A percentile compares a stretch with the other conserved stretches of the same genome.
phyloP scores from a whole-genome alignment of 148 eudicot species.

The Nyssa sinensis region DNA sequence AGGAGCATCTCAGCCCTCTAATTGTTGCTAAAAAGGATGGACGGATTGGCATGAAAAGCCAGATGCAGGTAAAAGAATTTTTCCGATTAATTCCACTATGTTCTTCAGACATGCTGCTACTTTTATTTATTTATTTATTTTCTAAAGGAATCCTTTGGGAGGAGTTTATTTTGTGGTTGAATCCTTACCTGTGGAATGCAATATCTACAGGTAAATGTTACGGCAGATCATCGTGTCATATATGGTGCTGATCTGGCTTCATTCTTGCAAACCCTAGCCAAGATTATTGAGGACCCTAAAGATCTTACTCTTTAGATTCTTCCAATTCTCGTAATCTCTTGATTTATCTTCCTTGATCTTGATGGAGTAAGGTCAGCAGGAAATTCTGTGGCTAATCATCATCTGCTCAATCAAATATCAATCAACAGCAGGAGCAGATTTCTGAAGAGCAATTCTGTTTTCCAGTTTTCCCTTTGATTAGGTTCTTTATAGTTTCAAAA shows the following conservation, averaged over 20 bases:
- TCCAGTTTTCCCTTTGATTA: conserved; percentile 1
- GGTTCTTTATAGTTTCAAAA: not conserved
- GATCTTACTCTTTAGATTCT: conserved; percentile 69
- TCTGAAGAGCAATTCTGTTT: conserved; percentile 14
- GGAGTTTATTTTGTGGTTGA: not conserved
- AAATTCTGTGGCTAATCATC: not conserved
- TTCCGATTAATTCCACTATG: not conserved
- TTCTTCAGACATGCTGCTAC: no score
- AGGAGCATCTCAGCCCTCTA: conserved; percentile 83
- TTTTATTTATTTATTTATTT: not conserved
- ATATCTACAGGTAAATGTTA: conserved; percentile 77
- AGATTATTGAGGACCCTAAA: conserved; percentile 90
- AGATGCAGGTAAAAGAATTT: conserved; percentile 66
- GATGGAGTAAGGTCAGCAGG: not conserved
- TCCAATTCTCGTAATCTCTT: conserved; percentile 15
- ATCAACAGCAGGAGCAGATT: conserved; percentile 3
- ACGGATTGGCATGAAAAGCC: conserved; percentile 86
- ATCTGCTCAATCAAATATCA: conserved; percentile 9
- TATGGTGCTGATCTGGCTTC: conserved; percentile 97
- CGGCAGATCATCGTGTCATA: conserved; percentile 96
- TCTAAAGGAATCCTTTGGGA: not conserved
- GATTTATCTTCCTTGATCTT: not conserved
- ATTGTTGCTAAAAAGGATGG: conserved; percentile 89
- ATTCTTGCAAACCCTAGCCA: conserved; percentile 87
- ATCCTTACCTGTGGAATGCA: not conserved